A percentile compares a stretch with the other conserved stretches of the same genome.
Conservation (phyloP, 352 stramenopile genomes). For the Saprolegnia parasitica region DNA sequence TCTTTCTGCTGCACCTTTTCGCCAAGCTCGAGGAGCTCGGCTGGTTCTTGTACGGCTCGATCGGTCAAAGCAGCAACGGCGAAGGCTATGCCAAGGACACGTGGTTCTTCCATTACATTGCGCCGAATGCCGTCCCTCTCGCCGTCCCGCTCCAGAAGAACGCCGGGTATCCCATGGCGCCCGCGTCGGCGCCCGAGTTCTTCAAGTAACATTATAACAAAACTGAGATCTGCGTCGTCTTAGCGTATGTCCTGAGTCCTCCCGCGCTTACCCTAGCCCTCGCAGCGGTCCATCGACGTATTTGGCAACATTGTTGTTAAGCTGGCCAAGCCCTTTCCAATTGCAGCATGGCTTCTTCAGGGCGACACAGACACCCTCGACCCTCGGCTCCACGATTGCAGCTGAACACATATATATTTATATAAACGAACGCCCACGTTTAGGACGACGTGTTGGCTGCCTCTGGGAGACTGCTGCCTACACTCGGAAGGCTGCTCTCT, state of each 20-base stretch:
- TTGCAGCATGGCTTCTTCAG: no score
- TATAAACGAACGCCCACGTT: background rate
- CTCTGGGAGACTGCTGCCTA: conserved; percentile 5
- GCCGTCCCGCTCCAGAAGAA: conserved; percentile 7
- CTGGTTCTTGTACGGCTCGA: background rate
- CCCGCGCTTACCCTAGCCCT: no score
- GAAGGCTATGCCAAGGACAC: background rate
- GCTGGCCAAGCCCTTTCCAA: no score
- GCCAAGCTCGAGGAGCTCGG: conserved; percentile 1
- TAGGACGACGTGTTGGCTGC: conserved; percentile 15
- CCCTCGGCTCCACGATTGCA: background rate
- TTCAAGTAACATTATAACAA: no score
- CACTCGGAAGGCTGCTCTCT: background rate
- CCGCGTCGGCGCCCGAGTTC: no score
- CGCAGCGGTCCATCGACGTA: no score
- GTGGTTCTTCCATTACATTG: conserved; percentile 4
- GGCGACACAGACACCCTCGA: no score
- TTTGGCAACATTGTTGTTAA: no score
- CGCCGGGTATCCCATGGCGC: no score
- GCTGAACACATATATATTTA: background rate
- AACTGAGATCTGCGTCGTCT: no score
- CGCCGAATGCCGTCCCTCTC: background rate
- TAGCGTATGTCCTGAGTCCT: no score
- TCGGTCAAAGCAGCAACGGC: background rate
- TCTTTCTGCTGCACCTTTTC: conserved; percentile 1